Evolutionary conservation across 164 flowering plant genomes (phyloP), one percentile per base, ranked within the genome.

Genomic region (Buxus sempervirens): DNA sequence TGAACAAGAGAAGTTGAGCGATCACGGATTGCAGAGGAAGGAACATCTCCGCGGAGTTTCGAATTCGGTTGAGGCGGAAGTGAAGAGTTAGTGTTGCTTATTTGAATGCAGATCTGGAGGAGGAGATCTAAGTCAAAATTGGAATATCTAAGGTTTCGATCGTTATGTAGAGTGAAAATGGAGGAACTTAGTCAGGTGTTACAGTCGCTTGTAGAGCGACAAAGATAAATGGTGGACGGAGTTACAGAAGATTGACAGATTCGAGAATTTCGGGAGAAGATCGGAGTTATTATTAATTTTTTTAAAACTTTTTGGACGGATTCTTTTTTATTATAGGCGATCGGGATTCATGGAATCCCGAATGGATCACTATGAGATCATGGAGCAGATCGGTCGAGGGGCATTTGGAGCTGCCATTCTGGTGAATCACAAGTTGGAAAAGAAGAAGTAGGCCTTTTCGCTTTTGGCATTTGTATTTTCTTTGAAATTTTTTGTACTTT

Each of bases 351-450:
- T 89, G 95, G 96, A 89, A 77, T 94, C 98, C 10, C 75, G 86
- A 58, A 94, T 94, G 98, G 98, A 94, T 80, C 96, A 91, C 69
- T 94, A 94, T 65, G 98, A 94, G 87, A 79, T 94, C 74, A 90
- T 94, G 98, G 98, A 94, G 84, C 98, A 90, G 87, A 89, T 94
- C 80, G 98, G 98, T 1, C 88, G 97, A 14, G 98, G 98, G 0
- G 98, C 98, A 19, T 94, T 94, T 61, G 98, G 98, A 12, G 98
- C 98, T 0, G 97, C 98, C 60, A 94, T 94, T 78, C 91, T 91
- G 38, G 98, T 94, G 16, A 77, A 85, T 71, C 97, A 94, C 88
- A 91, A 85, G 72, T 55, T 78, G 41, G 97, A 95, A 79, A 95
- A 75, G 85, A 88, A 90, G 82, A 95, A 90, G 98, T 94, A 75